Evolutionary conservation across 2,329 filamentous ascomycete species (phyloP).

Genomic region (Akanthomyces lecanii): DNA sequence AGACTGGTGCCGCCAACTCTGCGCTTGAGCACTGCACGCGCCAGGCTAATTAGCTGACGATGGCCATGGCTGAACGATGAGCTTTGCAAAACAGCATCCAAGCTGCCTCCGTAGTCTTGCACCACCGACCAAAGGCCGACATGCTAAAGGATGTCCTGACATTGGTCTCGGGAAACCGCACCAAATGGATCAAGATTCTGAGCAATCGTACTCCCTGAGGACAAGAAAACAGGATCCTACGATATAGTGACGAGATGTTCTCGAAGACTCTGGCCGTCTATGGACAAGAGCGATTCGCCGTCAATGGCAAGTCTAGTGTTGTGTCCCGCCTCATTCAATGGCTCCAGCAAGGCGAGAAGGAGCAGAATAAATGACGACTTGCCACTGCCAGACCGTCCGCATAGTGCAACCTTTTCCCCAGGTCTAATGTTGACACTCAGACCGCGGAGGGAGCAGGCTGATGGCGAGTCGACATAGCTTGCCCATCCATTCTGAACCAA

Average conservation of each 20-base stretch:
- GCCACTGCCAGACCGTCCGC: conserved; percentile 28
- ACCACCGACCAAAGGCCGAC: conserved; percentile 29
- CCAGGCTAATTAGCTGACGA: conserved; percentile 56
- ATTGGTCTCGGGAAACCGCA: conserved; percentile 25
- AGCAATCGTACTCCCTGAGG: conserved; percentile 33
- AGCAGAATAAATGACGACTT: conserved; percentile 34
- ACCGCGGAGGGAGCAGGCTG: neutral
- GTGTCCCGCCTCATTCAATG: conserved; percentile 16
- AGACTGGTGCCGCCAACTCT: conserved; percentile 27
- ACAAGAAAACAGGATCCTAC: conserved; percentile 45
- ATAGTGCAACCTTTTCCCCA: conserved; percentile 23
- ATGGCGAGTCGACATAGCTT: neutral
- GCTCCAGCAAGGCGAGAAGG: conserved; percentile 33
- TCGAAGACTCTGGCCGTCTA: conserved; percentile 37
- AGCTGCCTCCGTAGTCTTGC: conserved; percentile 22
- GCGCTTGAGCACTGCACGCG: conserved; percentile 46
- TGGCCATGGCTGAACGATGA: conserved; percentile 51
- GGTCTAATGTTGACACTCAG: neutral
- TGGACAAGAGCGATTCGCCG: conserved; percentile 28
- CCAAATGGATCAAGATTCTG: conserved; percentile 35
- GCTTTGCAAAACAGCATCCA: conserved; percentile 34
- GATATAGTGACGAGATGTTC: conserved; percentile 42
- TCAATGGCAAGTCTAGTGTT: conserved; percentile 31
- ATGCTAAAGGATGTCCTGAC: conserved; percentile 25
- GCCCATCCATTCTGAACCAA: conserved; percentile 21